These are phyloP conservation scores for Cytospora mali DNA, from an alignment of 2,329 filamentous ascomycete genomes.

Conservation along the genomic window DNA sequence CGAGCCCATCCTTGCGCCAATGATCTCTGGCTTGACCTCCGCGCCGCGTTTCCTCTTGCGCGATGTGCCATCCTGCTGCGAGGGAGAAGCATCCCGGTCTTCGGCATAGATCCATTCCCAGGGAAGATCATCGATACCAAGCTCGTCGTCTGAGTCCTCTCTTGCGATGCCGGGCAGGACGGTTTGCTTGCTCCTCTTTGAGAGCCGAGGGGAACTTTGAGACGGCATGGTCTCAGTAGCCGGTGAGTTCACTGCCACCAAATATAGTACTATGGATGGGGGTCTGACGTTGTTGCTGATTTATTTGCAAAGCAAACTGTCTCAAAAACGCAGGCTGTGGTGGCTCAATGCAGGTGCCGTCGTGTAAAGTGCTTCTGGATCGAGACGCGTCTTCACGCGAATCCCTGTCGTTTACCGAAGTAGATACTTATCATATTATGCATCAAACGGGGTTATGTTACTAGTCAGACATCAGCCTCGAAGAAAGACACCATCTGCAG, in stretches of 20 bases:
- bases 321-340: neutral
- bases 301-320: neutral
- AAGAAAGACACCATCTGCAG: neutral
- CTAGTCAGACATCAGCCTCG: slow-evolving; percentile 10
- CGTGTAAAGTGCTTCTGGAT: slow-evolving; percentile 23
- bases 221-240: slow-evolving; percentile 17
- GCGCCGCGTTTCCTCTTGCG: slow-evolving; percentile 42
- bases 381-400: slow-evolving; percentile 20
- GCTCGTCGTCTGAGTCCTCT: slow-evolving; percentile 88
- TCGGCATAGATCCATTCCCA: slow-evolving; percentile 79
- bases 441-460: slow-evolving; percentile 19
- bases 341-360: neutral
- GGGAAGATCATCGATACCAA: slow-evolving; percentile 69
- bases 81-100: slow-evolving; percentile 21
- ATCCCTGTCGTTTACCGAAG: slow-evolving; percentile 17
- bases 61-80: slow-evolving; percentile 25
- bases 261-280: neutral
- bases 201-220: slow-evolving; percentile 2
- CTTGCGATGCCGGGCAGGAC: slow-evolving; percentile 61
- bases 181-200: slow-evolving; percentile 28
- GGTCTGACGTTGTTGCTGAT: neutral
- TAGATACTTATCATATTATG: slow-evolving; percentile 13
- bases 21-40: slow-evolving; percentile 54
- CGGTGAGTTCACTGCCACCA: slow-evolving; percentile 1
- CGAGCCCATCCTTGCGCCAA: slow-evolving; percentile 79